A percentile compares a stretch with the other conserved stretches of the same genome.
These are phyloP conservation scores for Flagelloscypha sp. DNA, from an alignment of 768 basidiomycete genomes.

Conservation along the genomic window DNA sequence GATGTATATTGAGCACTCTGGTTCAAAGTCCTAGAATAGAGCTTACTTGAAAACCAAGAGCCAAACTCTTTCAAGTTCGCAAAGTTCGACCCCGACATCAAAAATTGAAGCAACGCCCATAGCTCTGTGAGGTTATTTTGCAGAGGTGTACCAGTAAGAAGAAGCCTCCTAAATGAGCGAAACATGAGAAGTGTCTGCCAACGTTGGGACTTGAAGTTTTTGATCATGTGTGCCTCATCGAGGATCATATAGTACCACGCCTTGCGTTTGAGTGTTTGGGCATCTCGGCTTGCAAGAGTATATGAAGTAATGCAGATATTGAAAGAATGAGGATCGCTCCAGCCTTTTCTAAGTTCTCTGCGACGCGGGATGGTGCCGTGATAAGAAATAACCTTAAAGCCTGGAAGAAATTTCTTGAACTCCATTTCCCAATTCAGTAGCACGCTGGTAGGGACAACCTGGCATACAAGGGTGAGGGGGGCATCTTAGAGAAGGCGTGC, in stretches of 20 bases:
- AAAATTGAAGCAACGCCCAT: slow-evolving; percentile 91
- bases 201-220: slow-evolving; percentile 89
- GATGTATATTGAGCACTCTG: slow-evolving; percentile 5
- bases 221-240: slow-evolving; percentile 97
- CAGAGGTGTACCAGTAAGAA: slow-evolving; percentile 92
- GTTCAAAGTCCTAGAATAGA: not conserved
- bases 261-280: slow-evolving; percentile 87
- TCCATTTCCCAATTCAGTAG: slow-evolving; percentile 96
- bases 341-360: slow-evolving; percentile 83
- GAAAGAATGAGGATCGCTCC: slow-evolving; percentile 84
- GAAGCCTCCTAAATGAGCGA: slow-evolving; percentile 73
- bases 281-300: slow-evolving; percentile 84
- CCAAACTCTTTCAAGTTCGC: slow-evolving; percentile 90
- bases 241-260: slow-evolving; percentile 95
- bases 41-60: slow-evolving; percentile 93
- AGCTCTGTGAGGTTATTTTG: slow-evolving; percentile 96
- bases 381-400: slow-evolving; percentile 81
- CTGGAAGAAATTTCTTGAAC: slow-evolving; percentile 91
- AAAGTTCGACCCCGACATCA: slow-evolving; percentile 84
- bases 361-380: slow-evolving; percentile 85
- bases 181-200: slow-evolving; percentile 92
- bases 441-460: slow-evolving; percentile 89
- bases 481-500: not conserved
- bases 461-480: too few relatives aligned
- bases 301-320: slow-evolving; percentile 96